Evolutionary conservation across 2,329 filamentous ascomycete species (phyloP), one percentile per base, ranked within the genome.

Genomic region (Penicillium concentricum): DNA sequence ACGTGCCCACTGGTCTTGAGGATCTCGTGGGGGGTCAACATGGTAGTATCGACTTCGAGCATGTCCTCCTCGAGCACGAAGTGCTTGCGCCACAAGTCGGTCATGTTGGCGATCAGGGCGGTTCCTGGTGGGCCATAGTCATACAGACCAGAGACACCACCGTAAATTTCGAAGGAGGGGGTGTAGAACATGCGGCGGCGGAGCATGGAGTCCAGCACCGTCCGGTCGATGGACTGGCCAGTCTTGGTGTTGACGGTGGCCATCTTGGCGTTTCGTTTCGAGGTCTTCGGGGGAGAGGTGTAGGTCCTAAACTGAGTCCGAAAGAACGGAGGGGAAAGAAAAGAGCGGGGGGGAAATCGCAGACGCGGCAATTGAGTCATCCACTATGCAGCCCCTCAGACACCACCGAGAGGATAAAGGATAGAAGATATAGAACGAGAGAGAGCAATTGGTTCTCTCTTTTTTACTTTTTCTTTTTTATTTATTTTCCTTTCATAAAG

Each of bases 1-100:
- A 97, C 94, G 79, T 99, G 94, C 62, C 94, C 94, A 74, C 87
- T 90, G 52, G 93, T 96, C 84, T 97, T 96, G 71, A 99, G 85
- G 37, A 99, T 91, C 46, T 94, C 90, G 69, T 94, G 87, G 34
- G 94, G 94, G 39, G 94, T 99, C 71, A 99, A 78, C 78, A 93
- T 94, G 38, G 90, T 94, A 79, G 91, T 96, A 79, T 96, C 92
- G 63, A 96, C 87, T 79, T 96, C 91, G 65, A 96, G 86, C 91
- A 96, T 96, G 73, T 96, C 90, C 80, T 96, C 92, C 79, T 92
- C 88, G 57, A 95, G 82, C 61, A 96, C 87, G 73, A 96, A 96
- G 79, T 96, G 92, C 77, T 95, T 95, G 74, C 91, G 84, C 92
- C 92, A 97, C 63, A 87, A 73, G 73, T 95, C 91, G 73, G 96